A percentile compares a stretch with the other conserved stretches of the same genome.
These are phyloP conservation scores for Stachybotrys echinatus DNA, from an alignment of 2,329 filamentous ascomycete species.

Conservation along the genomic window DNA sequence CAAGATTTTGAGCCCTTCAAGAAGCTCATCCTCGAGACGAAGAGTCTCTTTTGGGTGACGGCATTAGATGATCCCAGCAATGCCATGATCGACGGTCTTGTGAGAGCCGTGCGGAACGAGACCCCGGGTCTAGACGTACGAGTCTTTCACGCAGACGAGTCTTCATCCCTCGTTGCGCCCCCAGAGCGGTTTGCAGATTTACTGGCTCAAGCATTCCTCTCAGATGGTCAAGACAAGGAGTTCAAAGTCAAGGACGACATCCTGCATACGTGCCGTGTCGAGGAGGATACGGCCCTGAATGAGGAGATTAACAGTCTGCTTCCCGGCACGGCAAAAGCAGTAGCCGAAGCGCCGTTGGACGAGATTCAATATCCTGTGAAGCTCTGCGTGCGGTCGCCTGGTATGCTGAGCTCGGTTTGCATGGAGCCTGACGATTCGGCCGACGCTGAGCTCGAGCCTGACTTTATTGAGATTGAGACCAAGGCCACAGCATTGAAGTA, in stretches of 20 bases:
- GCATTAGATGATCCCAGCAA: not conserved
- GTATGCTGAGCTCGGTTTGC: too few species aligned
- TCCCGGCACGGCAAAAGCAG: not conserved
- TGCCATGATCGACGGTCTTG: not conserved
- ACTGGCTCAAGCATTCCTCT: not conserved
- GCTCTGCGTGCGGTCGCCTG: too few species aligned
- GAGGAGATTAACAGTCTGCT: not conserved
- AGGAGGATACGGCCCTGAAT: not conserved
- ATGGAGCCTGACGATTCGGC: not conserved
- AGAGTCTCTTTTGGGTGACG: not conserved
- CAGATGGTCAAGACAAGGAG: not conserved
- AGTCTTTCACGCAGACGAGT: not conserved
- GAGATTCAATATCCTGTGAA: too few species aligned
- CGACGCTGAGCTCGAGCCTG: constrained; percentile 7
- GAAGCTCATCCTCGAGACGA: not conserved
- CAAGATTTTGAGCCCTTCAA: not conserved
- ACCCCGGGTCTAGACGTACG: not conserved
- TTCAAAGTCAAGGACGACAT: not conserved
- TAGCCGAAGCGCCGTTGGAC: too few species aligned
- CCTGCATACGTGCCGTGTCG: not conserved
- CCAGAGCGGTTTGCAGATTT: too few species aligned
- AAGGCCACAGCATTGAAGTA: constrained; percentile 24
- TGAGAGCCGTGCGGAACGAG: not conserved
- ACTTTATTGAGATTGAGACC: constrained; percentile 21
- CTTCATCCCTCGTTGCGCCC: not conserved